A percentile compares a stretch with the other conserved stretches of the same genome.
These are phyloP conservation scores for Apiotrichum laibachii DNA, from an alignment of 1,284 basidiomycete genomes.

Conservation along the genomic window DNA sequence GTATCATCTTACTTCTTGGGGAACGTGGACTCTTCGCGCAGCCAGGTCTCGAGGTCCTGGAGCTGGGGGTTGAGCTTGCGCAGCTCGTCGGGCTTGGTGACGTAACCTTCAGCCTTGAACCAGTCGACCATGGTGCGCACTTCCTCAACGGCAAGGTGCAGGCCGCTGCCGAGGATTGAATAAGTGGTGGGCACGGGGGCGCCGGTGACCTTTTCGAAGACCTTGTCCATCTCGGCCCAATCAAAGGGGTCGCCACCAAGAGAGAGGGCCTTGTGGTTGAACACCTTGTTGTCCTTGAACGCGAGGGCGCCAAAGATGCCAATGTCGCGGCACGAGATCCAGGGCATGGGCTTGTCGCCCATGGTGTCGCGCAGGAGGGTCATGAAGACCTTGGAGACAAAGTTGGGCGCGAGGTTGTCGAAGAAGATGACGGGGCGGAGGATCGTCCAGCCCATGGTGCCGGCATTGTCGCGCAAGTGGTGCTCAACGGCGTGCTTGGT, in stretches of 20 bases:
- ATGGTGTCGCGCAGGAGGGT: slow-evolving; percentile 20
- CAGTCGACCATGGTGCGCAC: slow-evolving; percentile 16
- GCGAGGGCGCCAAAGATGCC: slow-evolving; percentile 26
- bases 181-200: slow-evolving; percentile 23
- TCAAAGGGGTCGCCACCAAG: slow-evolving; percentile 31
- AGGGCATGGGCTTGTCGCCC: slow-evolving; percentile 23
- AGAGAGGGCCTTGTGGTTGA: slow-evolving; percentile 16
- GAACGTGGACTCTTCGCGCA: slow-evolving; percentile 13
- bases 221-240: slow-evolving; percentile 22
- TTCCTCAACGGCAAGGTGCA: slow-evolving; percentile 6
- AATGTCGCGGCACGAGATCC: slow-evolving; percentile 28
- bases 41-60: slow-evolving; percentile 13
- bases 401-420: slow-evolving; percentile 19
- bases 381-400: slow-evolving; percentile 24
- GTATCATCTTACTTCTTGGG: not conserved
- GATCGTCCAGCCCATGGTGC: slow-evolving; percentile 14
- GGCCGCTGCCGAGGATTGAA: slow-evolving; percentile 3
- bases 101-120: slow-evolving; percentile 20
- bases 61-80: not conserved
- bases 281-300: slow-evolving; percentile 14
- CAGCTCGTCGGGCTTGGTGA: slow-evolving; percentile 7
- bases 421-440: slow-evolving; percentile 21
- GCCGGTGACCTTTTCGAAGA: slow-evolving; percentile 18
- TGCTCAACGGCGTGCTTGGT: slow-evolving; percentile 20
- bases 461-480: slow-evolving; percentile 13